Evolutionary conservation across 176 grass and related monocot genomes (phyloP).

Genomic region (Hsuehochloa calcarea): DNA sequence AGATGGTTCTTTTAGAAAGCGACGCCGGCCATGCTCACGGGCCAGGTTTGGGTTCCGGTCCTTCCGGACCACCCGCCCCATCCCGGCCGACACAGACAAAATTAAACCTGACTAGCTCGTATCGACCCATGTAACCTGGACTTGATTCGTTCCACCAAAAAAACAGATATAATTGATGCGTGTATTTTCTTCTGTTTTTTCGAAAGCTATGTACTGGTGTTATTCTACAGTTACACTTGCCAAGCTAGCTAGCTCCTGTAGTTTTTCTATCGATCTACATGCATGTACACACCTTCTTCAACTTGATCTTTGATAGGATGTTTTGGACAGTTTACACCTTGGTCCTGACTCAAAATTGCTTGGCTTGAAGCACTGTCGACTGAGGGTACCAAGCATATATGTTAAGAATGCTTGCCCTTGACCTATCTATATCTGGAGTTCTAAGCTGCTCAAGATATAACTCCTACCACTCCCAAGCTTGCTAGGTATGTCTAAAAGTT

Average conservation of each 20-base stretch:
- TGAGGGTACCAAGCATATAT: neutral
- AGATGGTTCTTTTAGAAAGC: conserved; percentile 17
- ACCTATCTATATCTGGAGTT: neutral
- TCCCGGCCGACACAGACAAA: neutral
- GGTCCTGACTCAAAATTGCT: neutral
- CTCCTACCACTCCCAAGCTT: neutral
- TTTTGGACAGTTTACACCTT: neutral
- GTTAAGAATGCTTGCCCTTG: neutral
- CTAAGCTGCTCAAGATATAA: neutral
- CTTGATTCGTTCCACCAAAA: neutral
- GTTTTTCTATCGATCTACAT: neutral
- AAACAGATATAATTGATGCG: neutral
- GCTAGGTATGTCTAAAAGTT: neutral
- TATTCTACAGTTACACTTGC: neutral
- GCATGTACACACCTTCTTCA: neutral
- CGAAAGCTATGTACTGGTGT: neutral
- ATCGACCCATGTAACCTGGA: neutral
- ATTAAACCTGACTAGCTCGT: neutral
- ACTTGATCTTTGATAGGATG: neutral
- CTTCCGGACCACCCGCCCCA: conserved; percentile 6
- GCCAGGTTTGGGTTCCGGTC: conserved; percentile 19
- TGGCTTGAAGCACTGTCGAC: neutral
- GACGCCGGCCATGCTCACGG: conserved; percentile 28
- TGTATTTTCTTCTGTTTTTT: neutral
- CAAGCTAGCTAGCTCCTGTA: neutral